Base-by-base conservation (phyloP, 495 filamentous ascomycete species). In the Lasiosphaeria miniovina region DNA sequence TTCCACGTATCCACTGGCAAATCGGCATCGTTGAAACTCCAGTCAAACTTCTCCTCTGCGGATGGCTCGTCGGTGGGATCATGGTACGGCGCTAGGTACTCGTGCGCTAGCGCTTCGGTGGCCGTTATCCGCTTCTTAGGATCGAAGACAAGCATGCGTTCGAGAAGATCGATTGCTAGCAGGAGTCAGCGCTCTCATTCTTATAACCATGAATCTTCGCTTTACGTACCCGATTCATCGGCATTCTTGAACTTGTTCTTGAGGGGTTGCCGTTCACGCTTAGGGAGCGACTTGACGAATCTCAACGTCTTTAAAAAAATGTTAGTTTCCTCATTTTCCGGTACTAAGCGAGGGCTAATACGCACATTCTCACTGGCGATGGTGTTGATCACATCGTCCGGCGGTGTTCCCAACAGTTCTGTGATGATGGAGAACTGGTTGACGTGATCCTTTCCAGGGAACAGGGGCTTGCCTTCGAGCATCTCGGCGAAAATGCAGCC, bases 381-480 rank as follows among this genome's bases (percentile, higher is more conserved):
- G 11, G 91, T 96, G 75, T 95, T 86, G 68, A 98, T 97, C 68
- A 98, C 94, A 83, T 98, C 94, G 70, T 97, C 91, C 36, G 94
- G 94, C 11, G 94, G 94, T n/a, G 95, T 98, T 53, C 94, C 94
- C 40, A 98, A 83, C 55, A 98, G 84, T 74, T 98, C 94, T 6
- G 94, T 98, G 73, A 98, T 98, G 78, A 98, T 98, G 36, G 93
- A 97, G 75, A 98, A 98, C 71, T 98, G 94, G 74, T 98, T 95
- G 73, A 98, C 94, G 73, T 98, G 94, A 71, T 98, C 94, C 77
- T 98, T 98, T 72, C 94, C 94, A 1, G 95, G 94, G 83, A 98
- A 98, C 4, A 98, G 79, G 40, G 94, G 94, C 79, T 98, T 98
- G 60, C 95, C 95, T 77, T 98, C 93, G 61, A 98, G 79, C 94